These are phyloP conservation scores for Suillus brevipes DNA, from an alignment of 768 basidiomycete genomes.

Conservation along the genomic window DNA sequence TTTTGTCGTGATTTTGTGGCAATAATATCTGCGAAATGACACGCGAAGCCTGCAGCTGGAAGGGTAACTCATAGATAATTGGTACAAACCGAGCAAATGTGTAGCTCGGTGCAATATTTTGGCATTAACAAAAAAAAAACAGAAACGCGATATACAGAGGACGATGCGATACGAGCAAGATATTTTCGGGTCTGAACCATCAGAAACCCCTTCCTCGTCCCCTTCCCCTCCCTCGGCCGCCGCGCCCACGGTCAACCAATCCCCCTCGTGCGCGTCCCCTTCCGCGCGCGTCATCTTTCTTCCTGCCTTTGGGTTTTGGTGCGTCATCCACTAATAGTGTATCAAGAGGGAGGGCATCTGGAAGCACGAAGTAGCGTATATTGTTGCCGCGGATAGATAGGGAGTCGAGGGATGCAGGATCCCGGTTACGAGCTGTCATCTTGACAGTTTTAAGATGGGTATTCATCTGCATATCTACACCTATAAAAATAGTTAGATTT, in stretches of 20 bases:
- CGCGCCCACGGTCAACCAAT: slow-evolving; percentile 51
- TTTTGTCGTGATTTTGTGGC: background rate
- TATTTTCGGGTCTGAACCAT: slow-evolving; percentile 5
- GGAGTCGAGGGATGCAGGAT: slow-evolving; percentile 82
- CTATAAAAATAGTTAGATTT: slow-evolving; percentile 40
- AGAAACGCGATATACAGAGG: slow-evolving; percentile 9
- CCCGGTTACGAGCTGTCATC: slow-evolving; percentile 90
- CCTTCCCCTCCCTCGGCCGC: slow-evolving; percentile 56
- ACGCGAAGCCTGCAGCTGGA: background rate
- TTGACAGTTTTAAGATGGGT: slow-evolving; percentile 98
- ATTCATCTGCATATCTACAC: slow-evolving; percentile 99
- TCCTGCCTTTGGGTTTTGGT: slow-evolving; percentile 90
- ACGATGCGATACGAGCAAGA: slow-evolving; percentile 8
- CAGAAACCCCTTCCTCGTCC: slow-evolving; percentile 48
- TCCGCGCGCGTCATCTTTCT: slow-evolving; percentile 82
- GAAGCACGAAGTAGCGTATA: slow-evolving; percentile 95
- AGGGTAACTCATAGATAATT: background rate
- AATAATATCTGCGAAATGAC: background rate
- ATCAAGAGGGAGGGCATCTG: slow-evolving; percentile 94
- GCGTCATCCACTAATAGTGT: slow-evolving; percentile 97
- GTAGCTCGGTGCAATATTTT: slow-evolving; percentile 24
- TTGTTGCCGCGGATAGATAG: slow-evolving; percentile 97
- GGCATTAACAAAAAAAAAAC: slow-evolving; percentile 19
- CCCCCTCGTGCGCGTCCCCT: slow-evolving; percentile 53
- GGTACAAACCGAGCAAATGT: slow-evolving; percentile 24